Evolutionary conservation across 768 basidiomycete genomes (phyloP), one percentile per base, ranked within the genome.

Genomic region (Kwoniella heveanensis): DNA sequence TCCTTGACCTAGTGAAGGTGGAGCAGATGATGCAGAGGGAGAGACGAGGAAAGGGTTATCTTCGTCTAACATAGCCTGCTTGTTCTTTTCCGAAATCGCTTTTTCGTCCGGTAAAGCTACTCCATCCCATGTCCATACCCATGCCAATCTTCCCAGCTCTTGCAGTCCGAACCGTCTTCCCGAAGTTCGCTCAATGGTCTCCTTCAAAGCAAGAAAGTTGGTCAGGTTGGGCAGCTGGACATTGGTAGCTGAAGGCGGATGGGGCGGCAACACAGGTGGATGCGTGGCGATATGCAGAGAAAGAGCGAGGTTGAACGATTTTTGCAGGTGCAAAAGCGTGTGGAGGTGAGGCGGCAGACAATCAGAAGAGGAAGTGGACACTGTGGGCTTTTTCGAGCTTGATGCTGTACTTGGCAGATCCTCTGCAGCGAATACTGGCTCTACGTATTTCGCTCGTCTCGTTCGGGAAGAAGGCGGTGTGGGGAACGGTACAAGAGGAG

Each of bases 71-170:
- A 60, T 57, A 13, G 60, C 54, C 44, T 47, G 60, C 32, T 66
- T 68, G 24, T 58, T 61, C 47, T 57, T 54, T 9, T 55, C 58
- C 0, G 67, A 66, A 12, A 67, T 60, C 1, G 36, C 39, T 47
- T 69, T 66, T 5, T 74, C 65, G 12, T 60, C 56, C 17, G 68
- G 66, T 22, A 77, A 36, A 9, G 55, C 25, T 21, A 51, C 46
- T 5, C 73, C 71, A 60, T 77, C 69, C 79, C 79, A 80, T 24
- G 54, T 62, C 79, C 79, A 80, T n/a, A 78, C 25, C 77, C 77
- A 80, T 1, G 71, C 74, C 24, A 80, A 50, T 26, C 79, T 46
- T 25, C 62, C 64, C 46, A 80, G 54, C 47, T 80, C 79, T 10
- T 66, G 47, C 12, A 66, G 21, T 0, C 77, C 77, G 60, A 80